phyloP scores from a whole-genome alignment of 768 basidiomycete genomes.

The Pholiota molesta region DNA sequence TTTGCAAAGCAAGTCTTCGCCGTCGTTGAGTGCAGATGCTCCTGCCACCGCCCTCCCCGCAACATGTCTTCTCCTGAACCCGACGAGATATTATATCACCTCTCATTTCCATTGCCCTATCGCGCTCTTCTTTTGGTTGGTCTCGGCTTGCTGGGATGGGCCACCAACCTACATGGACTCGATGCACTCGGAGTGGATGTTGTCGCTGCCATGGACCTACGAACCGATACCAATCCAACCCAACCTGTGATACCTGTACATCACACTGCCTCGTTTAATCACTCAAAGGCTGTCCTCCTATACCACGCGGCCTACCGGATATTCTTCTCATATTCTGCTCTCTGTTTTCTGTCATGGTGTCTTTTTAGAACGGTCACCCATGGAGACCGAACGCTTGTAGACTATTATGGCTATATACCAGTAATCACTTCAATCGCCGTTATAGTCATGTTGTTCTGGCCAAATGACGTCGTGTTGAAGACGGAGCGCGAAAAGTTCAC shows the following conservation, averaged over 20 bases:
- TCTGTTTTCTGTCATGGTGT: constrained; percentile 71
- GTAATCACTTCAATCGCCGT: constrained; percentile 64
- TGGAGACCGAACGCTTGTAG: constrained; percentile 62
- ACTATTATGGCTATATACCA: constrained; percentile 78
- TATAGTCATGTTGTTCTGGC: constrained; percentile 61
- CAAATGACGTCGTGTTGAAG: constrained; percentile 68
- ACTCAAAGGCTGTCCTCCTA: constrained; percentile 43
- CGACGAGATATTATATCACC: constrained; percentile 50
- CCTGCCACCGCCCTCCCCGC: constrained; percentile 13
- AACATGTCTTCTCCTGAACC: constrained; percentile 23
- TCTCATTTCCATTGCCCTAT: constrained; percentile 86
- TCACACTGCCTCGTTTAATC: constrained; percentile 33
- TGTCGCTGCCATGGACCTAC: constrained; percentile 68
- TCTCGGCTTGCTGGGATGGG: constrained; percentile 87
- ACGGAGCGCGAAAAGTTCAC: constrained; percentile 78
- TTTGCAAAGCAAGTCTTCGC: not conserved
- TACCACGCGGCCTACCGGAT: constrained; percentile 71
- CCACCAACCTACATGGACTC: constrained; percentile 88
- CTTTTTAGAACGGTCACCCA: constrained; percentile 63
- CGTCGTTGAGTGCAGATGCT: not conserved
- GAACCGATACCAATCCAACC: constrained; percentile 34
- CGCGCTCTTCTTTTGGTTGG: constrained; percentile 83
- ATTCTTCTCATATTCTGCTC: constrained; percentile 58
- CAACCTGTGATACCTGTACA: constrained; percentile 30
- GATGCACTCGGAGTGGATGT: constrained; percentile 75